Evolutionary conservation across 1,284 basidiomycete genomes (phyloP).

Genomic region (Malassezia cuniculi): DNA sequence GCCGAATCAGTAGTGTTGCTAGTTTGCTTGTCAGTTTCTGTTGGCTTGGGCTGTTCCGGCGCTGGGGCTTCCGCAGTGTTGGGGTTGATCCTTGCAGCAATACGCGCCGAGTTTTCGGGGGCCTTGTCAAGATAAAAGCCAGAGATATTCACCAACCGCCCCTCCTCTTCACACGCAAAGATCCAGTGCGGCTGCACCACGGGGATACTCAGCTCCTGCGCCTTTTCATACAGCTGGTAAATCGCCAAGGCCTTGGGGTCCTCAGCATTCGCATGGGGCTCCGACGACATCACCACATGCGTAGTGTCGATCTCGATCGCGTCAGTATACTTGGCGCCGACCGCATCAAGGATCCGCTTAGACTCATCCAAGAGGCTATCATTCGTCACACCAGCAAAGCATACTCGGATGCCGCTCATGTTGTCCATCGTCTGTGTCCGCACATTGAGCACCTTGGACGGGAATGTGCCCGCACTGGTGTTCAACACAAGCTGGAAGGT

Average conservation of each 20-base stretch:
- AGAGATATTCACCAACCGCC: constrained; percentile 41
- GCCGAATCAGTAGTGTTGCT: no score
- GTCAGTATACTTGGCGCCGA: constrained; percentile 56
- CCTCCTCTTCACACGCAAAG: constrained; percentile 37
- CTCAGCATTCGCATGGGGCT: no score
- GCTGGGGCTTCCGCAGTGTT: no score
- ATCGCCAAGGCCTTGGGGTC: not conserved
- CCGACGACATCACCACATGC: constrained; percentile 35
- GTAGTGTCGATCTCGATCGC: constrained; percentile 64
- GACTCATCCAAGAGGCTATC: constrained; percentile 21
- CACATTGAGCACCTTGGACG: constrained; percentile 27
- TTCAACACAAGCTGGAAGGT: constrained; percentile 41
- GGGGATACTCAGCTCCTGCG: constrained; percentile 40
- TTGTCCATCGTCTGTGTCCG: constrained; percentile 40
- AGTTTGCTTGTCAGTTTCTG: no score
- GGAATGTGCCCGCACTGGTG: constrained; percentile 36
- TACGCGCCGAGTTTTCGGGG: constrained; percentile 30
- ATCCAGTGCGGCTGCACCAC: constrained; percentile 44
- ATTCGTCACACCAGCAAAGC: constrained; percentile 32
- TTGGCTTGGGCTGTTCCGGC: no score
- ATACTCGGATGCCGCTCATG: constrained; percentile 38
- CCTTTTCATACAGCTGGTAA: constrained; percentile 23
- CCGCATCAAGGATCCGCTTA: constrained; percentile 19
- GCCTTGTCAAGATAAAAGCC: constrained; percentile 38
- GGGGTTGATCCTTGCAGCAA: constrained; percentile 21